Base-by-base conservation (phyloP, 768 basidiomycete genomes). In the Auricularia auricula-judae region DNA sequence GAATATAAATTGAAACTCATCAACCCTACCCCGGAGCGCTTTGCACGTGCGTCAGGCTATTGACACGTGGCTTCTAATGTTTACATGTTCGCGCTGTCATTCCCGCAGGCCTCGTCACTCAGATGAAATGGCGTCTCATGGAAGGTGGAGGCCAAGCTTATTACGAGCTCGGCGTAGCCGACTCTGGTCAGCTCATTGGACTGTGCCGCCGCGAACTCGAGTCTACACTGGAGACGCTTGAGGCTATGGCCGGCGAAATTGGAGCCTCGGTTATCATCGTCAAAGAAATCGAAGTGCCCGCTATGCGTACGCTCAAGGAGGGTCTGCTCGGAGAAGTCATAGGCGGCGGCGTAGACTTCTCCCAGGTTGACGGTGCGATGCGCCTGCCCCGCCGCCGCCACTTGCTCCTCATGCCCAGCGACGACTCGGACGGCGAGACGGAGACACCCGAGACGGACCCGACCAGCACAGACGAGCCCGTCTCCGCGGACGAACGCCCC, bases 1-100 rank as follows among this genome's bases (percentile, higher is more conserved):
- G 93, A 97, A 75, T 97, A 97, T 79, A 97, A 97, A 75, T 83
- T 96, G 39, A 91, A 93, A 73, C 86, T 96, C 23, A 82, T 93
- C 47, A 80, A 85, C 61, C 91, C 93, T 0, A 81, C 89, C 14
- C 83, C 85, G 0, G 80, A 84, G 3, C 89, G 91, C 59, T 91
- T 92, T 68, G 82, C 84, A 3, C 84, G 87, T 59, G 56, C 56
- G 56, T 59, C 18, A 60, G 14, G 18, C 21, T 35, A 60, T 60
- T 12, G 33, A 3, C 59, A 60, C 59, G 35, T 47, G 21, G 29
- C n/a, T 61, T 51, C 16, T 23, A 4, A 62, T 16, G 68, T 72
- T 0, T 73, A 77, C 56, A 71, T 78, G 18, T 76, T 79, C 39
- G 12, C 12, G 39, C 39, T 42, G 39, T 42, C 67, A 76, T 76